These are phyloP conservation scores for Amanita thiersii DNA, from an alignment of 768 basidiomycete species.

Conservation along the genomic window DNA sequence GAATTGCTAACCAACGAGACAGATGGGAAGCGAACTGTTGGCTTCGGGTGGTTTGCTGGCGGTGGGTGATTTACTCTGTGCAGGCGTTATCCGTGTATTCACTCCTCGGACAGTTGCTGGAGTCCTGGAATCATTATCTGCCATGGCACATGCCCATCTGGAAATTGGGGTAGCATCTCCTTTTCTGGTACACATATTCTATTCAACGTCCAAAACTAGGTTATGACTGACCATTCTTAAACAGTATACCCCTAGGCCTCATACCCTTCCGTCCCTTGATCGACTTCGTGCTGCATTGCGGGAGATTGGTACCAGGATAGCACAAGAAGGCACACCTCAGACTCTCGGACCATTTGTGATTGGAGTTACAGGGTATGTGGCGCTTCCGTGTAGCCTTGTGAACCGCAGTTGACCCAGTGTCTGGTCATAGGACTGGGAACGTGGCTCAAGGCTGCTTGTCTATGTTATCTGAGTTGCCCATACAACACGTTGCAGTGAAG, in stretches of 20 bases:
- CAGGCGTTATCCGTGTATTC: slow-evolving; percentile 1
- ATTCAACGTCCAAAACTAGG: neutral
- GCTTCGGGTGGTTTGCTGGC: slow-evolving; percentile 91
- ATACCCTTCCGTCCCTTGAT: slow-evolving; percentile 56
- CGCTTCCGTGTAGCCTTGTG: neutral
- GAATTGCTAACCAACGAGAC: slow-evolving; percentile 60
- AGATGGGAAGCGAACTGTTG: slow-evolving; percentile 69
- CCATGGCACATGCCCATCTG: slow-evolving; percentile 73
- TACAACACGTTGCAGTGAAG: slow-evolving; percentile 43
- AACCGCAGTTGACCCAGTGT: slow-evolving; percentile 1
- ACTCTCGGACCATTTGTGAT: slow-evolving; percentile 71
- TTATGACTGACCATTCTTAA: neutral
- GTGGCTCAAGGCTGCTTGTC: slow-evolving; percentile 74
- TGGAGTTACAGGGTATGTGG: slow-evolving; percentile 70
- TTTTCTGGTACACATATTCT: slow-evolving; percentile 52
- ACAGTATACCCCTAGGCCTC: slow-evolving; percentile 75
- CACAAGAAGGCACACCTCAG: slow-evolving; percentile 48
- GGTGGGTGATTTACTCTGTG: slow-evolving; percentile 43
- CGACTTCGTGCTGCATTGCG: slow-evolving; percentile 44
- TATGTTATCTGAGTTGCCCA: slow-evolving; percentile 65
- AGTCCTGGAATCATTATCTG: slow-evolving; percentile 70
- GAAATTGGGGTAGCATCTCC: slow-evolving; percentile 76
- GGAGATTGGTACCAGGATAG: slow-evolving; percentile 49
- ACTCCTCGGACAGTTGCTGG: slow-evolving; percentile 57
- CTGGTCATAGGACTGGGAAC: slow-evolving; percentile 55